These are phyloP conservation scores for Scheffersomyces segobiensis DNA, from an alignment of 1,139 yeast species.

Conservation along the genomic window DNA sequence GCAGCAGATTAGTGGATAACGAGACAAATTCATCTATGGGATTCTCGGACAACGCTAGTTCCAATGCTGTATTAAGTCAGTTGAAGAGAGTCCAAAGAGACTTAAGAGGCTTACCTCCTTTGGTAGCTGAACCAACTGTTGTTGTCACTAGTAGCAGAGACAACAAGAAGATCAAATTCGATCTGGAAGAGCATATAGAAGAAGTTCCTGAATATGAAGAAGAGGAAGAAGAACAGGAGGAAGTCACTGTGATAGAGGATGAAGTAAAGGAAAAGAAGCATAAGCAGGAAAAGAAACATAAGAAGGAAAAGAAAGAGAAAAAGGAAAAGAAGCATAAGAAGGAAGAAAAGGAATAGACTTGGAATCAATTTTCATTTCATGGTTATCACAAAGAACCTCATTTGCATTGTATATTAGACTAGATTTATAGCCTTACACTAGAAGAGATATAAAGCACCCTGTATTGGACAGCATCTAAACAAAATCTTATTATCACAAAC, in stretches of 20 bases:
- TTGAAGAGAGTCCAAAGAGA: conserved; percentile 68
- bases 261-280: conserved; percentile 16
- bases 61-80: conserved; percentile 52
- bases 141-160: conserved; percentile 16
- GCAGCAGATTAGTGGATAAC: conserved; percentile 6
- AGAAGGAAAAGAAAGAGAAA: conserved; percentile 18
- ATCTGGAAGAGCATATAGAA: conserved; percentile 19
- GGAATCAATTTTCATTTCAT: not conserved
- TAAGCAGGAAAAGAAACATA: conserved; percentile 17
- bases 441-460: not conserved
- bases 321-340: conserved; percentile 25
- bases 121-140: conserved; percentile 27
- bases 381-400: not conserved
- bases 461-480: too few species aligned
- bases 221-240: conserved; percentile 4
- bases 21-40: conserved; percentile 16
- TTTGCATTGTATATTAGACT: not conserved
- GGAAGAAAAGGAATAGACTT: conserved; percentile 12
- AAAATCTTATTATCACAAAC: too few species aligned
- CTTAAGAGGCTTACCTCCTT: conserved; percentile 72
- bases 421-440: not conserved
- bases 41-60: conserved; percentile 20
- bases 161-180: conserved; percentile 28
- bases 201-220: conserved; percentile 10
- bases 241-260: conserved; percentile 3